Percentiles rank a stretch among this genome's conserved stretches.
phyloP scores from a whole-genome alignment of 208 protist species.

The Leishmania braziliensis region DNA sequence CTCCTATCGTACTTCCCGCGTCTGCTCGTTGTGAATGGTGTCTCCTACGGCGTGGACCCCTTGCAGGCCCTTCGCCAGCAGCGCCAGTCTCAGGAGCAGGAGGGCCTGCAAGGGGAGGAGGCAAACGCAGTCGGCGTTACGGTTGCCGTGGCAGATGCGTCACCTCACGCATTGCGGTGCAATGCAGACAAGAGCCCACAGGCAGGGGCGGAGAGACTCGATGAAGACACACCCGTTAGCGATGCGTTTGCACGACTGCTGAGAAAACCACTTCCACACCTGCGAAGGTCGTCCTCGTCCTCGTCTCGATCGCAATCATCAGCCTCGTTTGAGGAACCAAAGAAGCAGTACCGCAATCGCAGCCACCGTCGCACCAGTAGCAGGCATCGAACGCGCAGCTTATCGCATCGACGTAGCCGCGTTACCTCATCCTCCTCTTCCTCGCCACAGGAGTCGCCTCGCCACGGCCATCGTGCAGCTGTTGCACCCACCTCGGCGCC shows the following conservation, averaged over 20 bases:
- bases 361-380: not conserved
- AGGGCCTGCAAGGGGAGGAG: not conserved
- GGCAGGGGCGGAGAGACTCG: not conserved
- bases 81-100: slow-evolving; percentile 5
- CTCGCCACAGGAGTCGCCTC: not conserved
- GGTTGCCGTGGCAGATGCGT: not conserved
- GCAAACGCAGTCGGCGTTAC: not conserved
- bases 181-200: not conserved
- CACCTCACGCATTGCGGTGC: not conserved
- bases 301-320: slow-evolving; percentile 6
- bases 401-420: not conserved
- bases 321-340: not conserved
- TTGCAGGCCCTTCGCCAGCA: slow-evolving; percentile 28
- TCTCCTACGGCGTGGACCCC: slow-evolving; percentile 58
- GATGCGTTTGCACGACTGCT: slow-evolving; percentile 19
- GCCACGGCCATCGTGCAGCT: not conserved
- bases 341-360: not conserved
- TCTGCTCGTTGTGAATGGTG: slow-evolving; percentile 59
- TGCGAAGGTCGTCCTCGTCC: slow-evolving; percentile 8
- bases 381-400: not conserved
- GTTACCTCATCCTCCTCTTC: not conserved
- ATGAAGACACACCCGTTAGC: not conserved
- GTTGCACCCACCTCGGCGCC: not conserved
- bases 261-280: slow-evolving; percentile 16
- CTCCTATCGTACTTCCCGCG: slow-evolving; percentile 41